Evolutionary conservation across 306 rosid species (phyloP), one percentile per base, ranked within the genome.

Genomic region (Glycine latifolia): DNA sequence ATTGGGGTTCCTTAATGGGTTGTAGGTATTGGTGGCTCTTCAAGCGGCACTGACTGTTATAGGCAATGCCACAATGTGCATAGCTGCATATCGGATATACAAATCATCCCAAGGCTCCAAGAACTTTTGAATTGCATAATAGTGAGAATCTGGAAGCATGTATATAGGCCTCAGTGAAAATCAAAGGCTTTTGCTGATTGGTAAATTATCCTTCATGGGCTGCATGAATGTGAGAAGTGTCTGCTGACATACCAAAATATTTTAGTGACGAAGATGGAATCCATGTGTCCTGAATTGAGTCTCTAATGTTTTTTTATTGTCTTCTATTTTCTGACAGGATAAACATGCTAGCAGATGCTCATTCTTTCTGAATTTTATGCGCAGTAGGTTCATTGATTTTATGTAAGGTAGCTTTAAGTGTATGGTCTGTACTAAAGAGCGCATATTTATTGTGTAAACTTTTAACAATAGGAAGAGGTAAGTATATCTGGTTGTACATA

Each of bases 11-110:
- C 47, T 48, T 69, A 35, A 47, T 86, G 87, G 81, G 14, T 87
- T 91, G 83, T 63, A 96, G 99, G 97, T 92, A 63, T 78, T 96
- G 92, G 99, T 96, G 84, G 97, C 97, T 84, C 90, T 96, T 83
- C 97, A 96, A 86, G 99, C 93, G 14, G 95, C 94, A 43, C 85
- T 96, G 56, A 96, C 99, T 49, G 90, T 89, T n/a, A 65, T 90
- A 74, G 99, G 99, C 73, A 93, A 96, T 66, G 87, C 87, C 52
- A 91, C 98, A 41, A 92, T 96, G 98, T 93, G 98, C 78, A 71
- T 89, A 50, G 99, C 98, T 84, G 97, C 97, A 67, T 93, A 85
- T 82, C 90, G 94, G 33, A 92, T 96, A 70, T 92, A 88, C 92
- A 91, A 90, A 89, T 81, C 97, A 52, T 85, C 97, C 41, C 82